Percentiles rank a stretch among this genome's conserved stretches.
These are phyloP conservation scores for Simmondsia chinensis DNA, from an alignment of 148 eudicot species.

Conservation along the genomic window DNA sequence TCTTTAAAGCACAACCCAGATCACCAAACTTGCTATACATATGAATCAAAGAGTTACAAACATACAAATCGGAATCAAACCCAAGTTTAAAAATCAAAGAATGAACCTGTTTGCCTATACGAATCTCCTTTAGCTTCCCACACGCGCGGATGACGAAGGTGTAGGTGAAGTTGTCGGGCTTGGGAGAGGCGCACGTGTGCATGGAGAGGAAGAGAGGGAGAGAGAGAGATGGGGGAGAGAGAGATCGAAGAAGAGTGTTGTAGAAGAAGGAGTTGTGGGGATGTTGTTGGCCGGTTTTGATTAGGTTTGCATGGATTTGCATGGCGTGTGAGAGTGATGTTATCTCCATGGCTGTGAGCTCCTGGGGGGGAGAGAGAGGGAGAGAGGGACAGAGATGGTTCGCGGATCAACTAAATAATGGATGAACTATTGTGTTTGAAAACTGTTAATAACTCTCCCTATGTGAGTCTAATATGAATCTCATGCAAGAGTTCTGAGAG, in stretches of 20 bases:
- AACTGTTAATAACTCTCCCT: too few relatives aligned
- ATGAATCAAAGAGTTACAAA: slow-evolving; percentile 32
- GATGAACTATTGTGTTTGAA: too few relatives aligned
- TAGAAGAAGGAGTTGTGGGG: slow-evolving; percentile 29
- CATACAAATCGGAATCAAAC: slow-evolving; percentile 23
- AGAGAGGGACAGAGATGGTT: too few relatives aligned
- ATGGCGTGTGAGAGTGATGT: slow-evolving; percentile 36
- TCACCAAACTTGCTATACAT: slow-evolving; percentile 24
- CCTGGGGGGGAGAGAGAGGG: neutral
- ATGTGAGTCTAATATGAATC: too few relatives aligned
- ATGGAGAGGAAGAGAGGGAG: slow-evolving; percentile 25
- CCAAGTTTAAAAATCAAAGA: slow-evolving; percentile 24
- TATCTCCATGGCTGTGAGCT: slow-evolving; percentile 22
- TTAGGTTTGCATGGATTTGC: slow-evolving; percentile 26
- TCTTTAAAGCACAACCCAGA: slow-evolving; percentile 19
- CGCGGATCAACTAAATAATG: too few relatives aligned
- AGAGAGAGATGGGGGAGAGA: slow-evolving; percentile 15
- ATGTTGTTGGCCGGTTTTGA: slow-evolving; percentile 16
- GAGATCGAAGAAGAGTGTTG: slow-evolving; percentile 37
- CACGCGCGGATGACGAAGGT: slow-evolving; percentile 39
- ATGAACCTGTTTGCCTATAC: slow-evolving; percentile 32
- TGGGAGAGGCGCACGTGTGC: slow-evolving; percentile 10
- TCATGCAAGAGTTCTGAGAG: too few relatives aligned
- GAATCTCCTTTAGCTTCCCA: slow-evolving; percentile 18
- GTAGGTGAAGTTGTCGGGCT: slow-evolving; percentile 30